These are phyloP conservation scores for Russula foetens DNA, from an alignment of 768 basidiomycete genomes.

Conservation along the genomic window DNA sequence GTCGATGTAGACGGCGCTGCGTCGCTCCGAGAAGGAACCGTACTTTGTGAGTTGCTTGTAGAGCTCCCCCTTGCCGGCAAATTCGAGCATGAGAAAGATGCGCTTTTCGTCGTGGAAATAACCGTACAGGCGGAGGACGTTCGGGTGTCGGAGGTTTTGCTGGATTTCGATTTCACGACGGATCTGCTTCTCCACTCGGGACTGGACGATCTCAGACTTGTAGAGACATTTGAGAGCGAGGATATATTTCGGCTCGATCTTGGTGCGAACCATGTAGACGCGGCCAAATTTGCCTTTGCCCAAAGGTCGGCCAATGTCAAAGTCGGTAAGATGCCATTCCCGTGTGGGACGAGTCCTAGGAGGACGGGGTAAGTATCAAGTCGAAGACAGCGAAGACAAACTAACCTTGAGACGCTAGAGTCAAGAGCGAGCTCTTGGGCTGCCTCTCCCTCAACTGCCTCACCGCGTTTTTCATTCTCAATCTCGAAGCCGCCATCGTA, in stretches of 20 bases:
- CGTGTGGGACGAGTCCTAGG: slow-evolving; percentile 56
- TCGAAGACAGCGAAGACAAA: slow-evolving; percentile 5
- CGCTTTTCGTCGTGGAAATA: slow-evolving; percentile 98
- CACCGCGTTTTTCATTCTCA: slow-evolving; percentile 77
- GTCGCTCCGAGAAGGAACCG: slow-evolving; percentile 81
- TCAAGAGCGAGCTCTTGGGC: slow-evolving; percentile 79
- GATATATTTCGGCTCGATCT: slow-evolving; percentile 80
- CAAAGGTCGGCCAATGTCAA: slow-evolving; percentile 91
- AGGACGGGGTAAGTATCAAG: slow-evolving; percentile 3
- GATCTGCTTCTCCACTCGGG: slow-evolving; percentile 93
- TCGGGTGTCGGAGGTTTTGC: slow-evolving; percentile 90
- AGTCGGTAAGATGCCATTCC: slow-evolving; percentile 78
- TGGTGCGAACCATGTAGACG: slow-evolving; percentile 97
- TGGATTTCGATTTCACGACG: slow-evolving; percentile 98
- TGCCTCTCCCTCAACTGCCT: slow-evolving; percentile 65
- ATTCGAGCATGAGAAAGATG: slow-evolving; percentile 97
- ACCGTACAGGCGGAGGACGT: slow-evolving; percentile 89
- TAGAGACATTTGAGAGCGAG: slow-evolving; percentile 95
- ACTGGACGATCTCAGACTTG: slow-evolving; percentile 91
- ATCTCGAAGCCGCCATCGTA: slow-evolving; percentile 97
- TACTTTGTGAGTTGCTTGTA: slow-evolving; percentile 90
- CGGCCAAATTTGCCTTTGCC: slow-evolving; percentile 99
- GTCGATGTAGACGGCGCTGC: slow-evolving; percentile 85
- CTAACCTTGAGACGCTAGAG: slow-evolving; percentile 64
- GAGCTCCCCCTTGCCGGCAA: slow-evolving; percentile 93